A percentile compares a stretch with the other conserved stretches of the same genome.
Evolutionary conservation across 2,329 filamentous ascomycete genomes (phyloP).

Genomic region (Nemania bipapillata): DNA sequence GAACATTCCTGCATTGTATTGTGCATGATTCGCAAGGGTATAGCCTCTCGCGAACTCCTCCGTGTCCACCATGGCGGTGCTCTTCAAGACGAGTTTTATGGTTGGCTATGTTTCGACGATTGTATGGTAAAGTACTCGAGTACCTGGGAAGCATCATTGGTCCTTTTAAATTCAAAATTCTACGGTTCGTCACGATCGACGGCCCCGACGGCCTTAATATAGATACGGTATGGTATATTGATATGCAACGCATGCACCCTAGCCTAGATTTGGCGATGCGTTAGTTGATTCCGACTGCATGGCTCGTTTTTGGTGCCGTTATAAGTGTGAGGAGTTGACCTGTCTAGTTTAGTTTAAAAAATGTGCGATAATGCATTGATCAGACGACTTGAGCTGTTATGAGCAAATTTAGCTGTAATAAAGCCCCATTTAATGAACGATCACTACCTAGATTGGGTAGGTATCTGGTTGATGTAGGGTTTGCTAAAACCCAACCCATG

Average conservation of each 20-base stretch:
- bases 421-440: not conserved
- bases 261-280: not conserved
- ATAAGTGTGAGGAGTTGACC: not conserved
- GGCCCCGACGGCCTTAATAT: too few relatives aligned
- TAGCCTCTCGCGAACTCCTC: constrained; percentile 47
- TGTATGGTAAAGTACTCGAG: too few relatives aligned
- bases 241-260: too few relatives aligned
- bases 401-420: constrained; percentile 15
- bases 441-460: too few relatives aligned
- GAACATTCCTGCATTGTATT: constrained; percentile 43
- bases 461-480: too few relatives aligned
- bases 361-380: not conserved
- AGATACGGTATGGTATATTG: too few relatives aligned
- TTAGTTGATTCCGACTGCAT: not conserved
- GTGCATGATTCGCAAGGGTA: constrained; percentile 43
- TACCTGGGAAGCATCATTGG: too few relatives aligned
- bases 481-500: too few relatives aligned
- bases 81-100: not conserved
- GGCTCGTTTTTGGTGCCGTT: not conserved
- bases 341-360: too few relatives aligned
- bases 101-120: not conserved
- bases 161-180: too few relatives aligned
- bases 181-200: too few relatives aligned
- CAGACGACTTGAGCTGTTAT: constrained; percentile 3
- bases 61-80: constrained; percentile 40